Percentiles rank a stretch among this genome's conserved stretches.
Conservation (phyloP, 2,329 filamentous ascomycete genomes). For the Grosmannia huntii region DNA sequence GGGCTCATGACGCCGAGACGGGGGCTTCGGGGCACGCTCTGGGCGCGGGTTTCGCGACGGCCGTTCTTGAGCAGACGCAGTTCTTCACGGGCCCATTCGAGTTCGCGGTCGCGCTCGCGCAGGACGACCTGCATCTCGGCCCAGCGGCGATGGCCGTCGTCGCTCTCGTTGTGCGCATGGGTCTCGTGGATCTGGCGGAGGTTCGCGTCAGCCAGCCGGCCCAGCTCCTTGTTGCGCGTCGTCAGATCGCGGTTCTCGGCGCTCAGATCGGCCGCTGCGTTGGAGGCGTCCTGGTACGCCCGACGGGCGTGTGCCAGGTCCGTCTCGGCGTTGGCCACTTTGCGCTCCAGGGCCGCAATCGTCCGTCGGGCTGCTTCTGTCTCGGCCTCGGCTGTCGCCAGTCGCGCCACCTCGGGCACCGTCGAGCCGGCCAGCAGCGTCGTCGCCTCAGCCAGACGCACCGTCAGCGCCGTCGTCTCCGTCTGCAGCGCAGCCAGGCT, state of each 20-base stretch:
- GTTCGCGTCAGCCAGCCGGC: conserved; percentile 30
- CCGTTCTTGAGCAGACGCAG: conserved; percentile 32
- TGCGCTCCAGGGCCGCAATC: conserved; percentile 26
- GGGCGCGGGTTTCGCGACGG: conserved; percentile 41
- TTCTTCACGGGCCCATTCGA: conserved; percentile 36
- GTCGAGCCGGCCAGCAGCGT: conserved; percentile 21
- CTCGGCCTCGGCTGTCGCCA: conserved; percentile 27
- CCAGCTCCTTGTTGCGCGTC: conserved; percentile 26
- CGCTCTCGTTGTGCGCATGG: conserved; percentile 25
- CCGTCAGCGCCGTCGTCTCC: conserved; percentile 22
- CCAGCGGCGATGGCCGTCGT: conserved; percentile 24
- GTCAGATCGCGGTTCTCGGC: conserved; percentile 34
- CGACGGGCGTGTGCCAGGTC: conserved; percentile 45
- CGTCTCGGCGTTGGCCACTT: conserved; percentile 21
- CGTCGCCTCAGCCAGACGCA: conserved; percentile 23
- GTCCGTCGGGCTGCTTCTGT: conserved; percentile 27
- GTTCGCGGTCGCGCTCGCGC: conserved; percentile 38
- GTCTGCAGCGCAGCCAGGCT: conserved; percentile 26
- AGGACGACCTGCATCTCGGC: conserved; percentile 28
- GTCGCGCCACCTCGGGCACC: conserved; percentile 24
- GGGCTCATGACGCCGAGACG: conserved; percentile 41
- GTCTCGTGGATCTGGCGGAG: conserved; percentile 33
- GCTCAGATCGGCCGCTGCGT: conserved; percentile 29
- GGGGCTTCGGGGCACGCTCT: conserved; percentile 46
- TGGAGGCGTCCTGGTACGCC: conserved; percentile 46